Evolutionary conservation across 2,329 filamentous ascomycete genomes (phyloP).

Genomic region (Chaetomiaceae sp.): DNA sequence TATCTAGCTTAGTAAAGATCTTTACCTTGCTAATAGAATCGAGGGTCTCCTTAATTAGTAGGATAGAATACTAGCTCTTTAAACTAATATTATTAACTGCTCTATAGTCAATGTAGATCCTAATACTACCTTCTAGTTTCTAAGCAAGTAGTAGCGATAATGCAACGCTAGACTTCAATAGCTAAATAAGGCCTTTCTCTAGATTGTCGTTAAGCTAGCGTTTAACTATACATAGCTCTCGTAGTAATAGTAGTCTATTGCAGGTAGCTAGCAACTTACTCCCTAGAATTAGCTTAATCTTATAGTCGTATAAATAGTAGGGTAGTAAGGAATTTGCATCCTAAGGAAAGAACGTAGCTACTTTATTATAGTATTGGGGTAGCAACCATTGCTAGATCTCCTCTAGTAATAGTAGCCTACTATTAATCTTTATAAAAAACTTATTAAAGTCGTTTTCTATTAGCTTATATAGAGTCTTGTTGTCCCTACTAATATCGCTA

Average conservation of each 20-base stretch:
- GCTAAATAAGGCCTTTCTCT: background rate
- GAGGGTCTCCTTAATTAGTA: background rate
- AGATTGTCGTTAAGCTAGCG: background rate
- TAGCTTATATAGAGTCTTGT: background rate
- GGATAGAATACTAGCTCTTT: background rate
- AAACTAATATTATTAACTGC: background rate
- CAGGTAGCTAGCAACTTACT: background rate
- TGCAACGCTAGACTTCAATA: background rate
- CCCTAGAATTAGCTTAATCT: background rate
- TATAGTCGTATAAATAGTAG: background rate
- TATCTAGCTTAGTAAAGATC: background rate
- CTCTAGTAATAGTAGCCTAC: background rate
- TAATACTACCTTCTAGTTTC: background rate
- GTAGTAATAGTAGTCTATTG: background rate
- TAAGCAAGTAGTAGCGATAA: background rate
- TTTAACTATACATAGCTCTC: background rate
- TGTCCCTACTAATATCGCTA: background rate
- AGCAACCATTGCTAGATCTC: background rate
- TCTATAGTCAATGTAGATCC: background rate
- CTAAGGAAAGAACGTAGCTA: background rate
- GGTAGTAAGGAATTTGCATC: background rate
- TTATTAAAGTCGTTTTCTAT: background rate
- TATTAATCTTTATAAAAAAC: background rate
- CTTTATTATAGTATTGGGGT: background rate
- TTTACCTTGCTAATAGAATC: background rate